Base-by-base conservation (phyloP, 768 basidiomycete species). In the Boletus reticuloceps region DNA sequence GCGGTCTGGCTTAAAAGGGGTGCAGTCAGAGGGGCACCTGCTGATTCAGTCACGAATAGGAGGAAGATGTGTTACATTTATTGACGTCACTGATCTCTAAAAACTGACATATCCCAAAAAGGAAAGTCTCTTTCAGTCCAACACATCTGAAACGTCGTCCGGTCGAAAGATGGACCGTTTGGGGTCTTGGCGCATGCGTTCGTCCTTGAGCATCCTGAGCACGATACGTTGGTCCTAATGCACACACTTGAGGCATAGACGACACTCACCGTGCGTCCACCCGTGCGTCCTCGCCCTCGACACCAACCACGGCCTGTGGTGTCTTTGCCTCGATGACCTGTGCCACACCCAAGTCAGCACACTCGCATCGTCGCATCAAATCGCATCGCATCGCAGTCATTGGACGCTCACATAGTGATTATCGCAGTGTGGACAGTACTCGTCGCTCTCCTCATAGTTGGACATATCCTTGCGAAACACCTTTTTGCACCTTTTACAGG, bases 341-440 rank as follows among this genome's bases (percentile, higher is more conserved):
- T 27, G 65, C 25, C 7, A 19, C 32, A 20, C 34, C 27, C 20
- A 2, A 5, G 16, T 58, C 20, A n/a, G n/a, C n/a, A n/a, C n/a
- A 20, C 17, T 12, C 34, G 12, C 34, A 13, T 6, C 34, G 12
- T 16, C 6, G 5, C 19, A 54, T 44, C 48, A 45, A 12, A 19
- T 16, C 8, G 5, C 50, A 32, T 25, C 22, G 5, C 22, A 25
- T 4, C 34, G 17, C 4, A 41, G n/a, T n/a, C n/a, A n/a, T n/a
- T n/a, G 7, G 27, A 27, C 20, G 77, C 89, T 64, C 68, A 96
- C 97, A 70, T 95, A 99, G 68, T 95, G 95, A 69, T 98, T 98
- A 73, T 98, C 97, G 68, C 97, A 98, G 72, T 97, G 89, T 0
- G 96, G 97, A 69, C 97, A 98, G 69, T 87, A 98, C 72, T 99